Evolutionary conservation across 1,284 basidiomycete species (phyloP).

Genomic region (Tylopilus microsporus): DNA sequence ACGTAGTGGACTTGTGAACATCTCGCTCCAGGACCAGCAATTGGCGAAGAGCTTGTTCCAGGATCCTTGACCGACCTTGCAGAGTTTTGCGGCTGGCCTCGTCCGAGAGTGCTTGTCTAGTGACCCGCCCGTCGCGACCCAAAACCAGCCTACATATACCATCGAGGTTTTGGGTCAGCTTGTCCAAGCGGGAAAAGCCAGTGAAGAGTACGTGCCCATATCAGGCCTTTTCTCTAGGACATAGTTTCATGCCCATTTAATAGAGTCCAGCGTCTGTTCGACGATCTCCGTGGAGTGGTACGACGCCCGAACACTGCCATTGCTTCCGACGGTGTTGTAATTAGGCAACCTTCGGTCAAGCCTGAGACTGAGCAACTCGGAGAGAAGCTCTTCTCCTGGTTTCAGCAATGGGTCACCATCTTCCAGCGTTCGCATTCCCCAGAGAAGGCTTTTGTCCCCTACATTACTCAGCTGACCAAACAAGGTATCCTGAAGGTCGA

Average conservation of each 20-base stretch:
- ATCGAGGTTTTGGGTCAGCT: conserved; percentile 78
- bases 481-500: conserved; percentile 96
- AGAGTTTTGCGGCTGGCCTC: conserved; percentile 81
- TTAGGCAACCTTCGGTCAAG: conserved; percentile 51
- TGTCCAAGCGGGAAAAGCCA: conserved; percentile 69
- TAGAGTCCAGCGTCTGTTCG: conserved; percentile 57
- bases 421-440: conserved; percentile 87
- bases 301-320: conserved; percentile 36
- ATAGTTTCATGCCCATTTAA: conserved; percentile 9
- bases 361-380: conserved; percentile 68
- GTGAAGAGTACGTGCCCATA: conserved; percentile 62
- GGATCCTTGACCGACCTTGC: conserved; percentile 72
- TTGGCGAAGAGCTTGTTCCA: conserved; percentile 83
- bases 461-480: conserved; percentile 93
- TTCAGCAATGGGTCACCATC: conserved; percentile 92
- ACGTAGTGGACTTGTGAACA: conserved; percentile 76
- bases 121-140: conserved; percentile 74
- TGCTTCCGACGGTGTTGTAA: conserved; percentile 34
- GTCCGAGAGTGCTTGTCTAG: conserved; percentile 82
- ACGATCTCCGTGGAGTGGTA: conserved; percentile 67
- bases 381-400: conserved; percentile 69
- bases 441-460: conserved; percentile 96
- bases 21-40: conserved; percentile 83
- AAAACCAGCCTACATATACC: conserved; percentile 76
- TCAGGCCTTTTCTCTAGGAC: neutral